phyloP scores from a whole-genome alignment of 1,284 basidiomycete genomes.

The Apiotrichum porosum region DNA sequence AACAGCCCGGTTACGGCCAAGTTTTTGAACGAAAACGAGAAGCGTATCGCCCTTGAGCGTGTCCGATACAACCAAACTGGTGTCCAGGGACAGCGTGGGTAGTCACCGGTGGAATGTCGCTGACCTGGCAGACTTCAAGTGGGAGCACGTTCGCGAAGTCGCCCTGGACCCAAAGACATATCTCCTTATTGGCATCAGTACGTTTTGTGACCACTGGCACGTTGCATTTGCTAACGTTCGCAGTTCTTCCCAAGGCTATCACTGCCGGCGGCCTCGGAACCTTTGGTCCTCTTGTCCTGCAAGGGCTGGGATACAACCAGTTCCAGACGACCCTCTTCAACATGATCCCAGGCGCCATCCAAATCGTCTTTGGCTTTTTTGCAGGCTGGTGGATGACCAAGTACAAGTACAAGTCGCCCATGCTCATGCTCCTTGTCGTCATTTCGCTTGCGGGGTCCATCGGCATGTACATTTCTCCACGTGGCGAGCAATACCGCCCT shows the following conservation, averaged over 20 bases:
- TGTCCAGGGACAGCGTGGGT: too few species aligned
- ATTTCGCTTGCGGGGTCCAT: constrained; percentile 42
- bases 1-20: constrained; percentile 43
- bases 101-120: too few species aligned
- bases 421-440: constrained; percentile 45
- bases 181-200: constrained; percentile 17
- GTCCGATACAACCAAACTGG: constrained; percentile 47
- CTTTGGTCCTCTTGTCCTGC: constrained; percentile 43
- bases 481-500: constrained; percentile 21
- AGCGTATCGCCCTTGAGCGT: constrained; percentile 45
- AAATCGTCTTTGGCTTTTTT: constrained; percentile 36
- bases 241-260: constrained; percentile 36
- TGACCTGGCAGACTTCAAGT: constrained; percentile 43
- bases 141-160: constrained; percentile 45
- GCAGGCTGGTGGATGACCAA: constrained; percentile 52
- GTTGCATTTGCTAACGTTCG: too few species aligned
- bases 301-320: constrained; percentile 8
- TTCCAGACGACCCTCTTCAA: too few species aligned
- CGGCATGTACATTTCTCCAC: constrained; percentile 29
- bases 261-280: constrained; percentile 46
- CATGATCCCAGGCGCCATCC: too few species aligned
- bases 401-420: constrained; percentile 55
- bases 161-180: constrained; percentile 42
- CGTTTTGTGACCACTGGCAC: too few species aligned
- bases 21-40: constrained; percentile 43